These are phyloP conservation scores for Botryotinia narcissicola DNA, from an alignment of 2,329 filamentous ascomycete genomes.

Conservation along the genomic window DNA sequence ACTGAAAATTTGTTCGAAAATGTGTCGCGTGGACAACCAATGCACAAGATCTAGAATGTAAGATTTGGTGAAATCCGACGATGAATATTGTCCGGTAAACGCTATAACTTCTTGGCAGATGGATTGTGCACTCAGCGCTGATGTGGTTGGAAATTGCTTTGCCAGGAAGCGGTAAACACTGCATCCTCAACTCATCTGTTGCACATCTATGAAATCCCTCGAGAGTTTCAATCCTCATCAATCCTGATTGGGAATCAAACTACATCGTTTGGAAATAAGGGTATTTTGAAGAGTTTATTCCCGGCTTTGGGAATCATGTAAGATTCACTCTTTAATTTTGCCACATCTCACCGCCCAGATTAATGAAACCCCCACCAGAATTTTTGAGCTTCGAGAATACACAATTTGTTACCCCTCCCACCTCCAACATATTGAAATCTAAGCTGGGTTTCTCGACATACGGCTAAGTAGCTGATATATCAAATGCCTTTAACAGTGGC, in stretches of 20 bases:
- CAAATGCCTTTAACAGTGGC: conserved; percentile 45
- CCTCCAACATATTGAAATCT: neutral
- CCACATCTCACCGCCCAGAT: neutral
- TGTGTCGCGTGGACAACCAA: neutral
- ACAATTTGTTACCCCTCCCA: neutral
- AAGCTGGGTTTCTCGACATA: neutral
- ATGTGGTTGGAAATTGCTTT: neutral
- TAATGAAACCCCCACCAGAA: neutral
- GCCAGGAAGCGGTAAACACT: neutral
- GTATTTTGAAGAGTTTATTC: neutral
- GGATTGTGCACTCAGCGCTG: neutral
- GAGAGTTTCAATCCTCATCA: neutral
- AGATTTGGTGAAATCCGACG: conserved; percentile 2
- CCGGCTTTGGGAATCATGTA: neutral
- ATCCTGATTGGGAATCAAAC: neutral
- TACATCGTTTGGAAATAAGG: neutral
- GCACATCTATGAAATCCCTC: neutral
- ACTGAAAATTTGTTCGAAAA: neutral
- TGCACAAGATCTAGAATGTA: conserved; percentile 6
- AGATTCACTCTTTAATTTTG: neutral
- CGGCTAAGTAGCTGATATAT: neutral
- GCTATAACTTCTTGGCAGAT: conserved; percentile 2
- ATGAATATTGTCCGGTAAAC: neutral
- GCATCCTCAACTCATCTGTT: neutral
- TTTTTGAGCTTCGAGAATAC: neutral